These are phyloP conservation scores for Oidiodendron maius DNA, from an alignment of 495 filamentous ascomycete genomes.

Conservation along the genomic window DNA sequence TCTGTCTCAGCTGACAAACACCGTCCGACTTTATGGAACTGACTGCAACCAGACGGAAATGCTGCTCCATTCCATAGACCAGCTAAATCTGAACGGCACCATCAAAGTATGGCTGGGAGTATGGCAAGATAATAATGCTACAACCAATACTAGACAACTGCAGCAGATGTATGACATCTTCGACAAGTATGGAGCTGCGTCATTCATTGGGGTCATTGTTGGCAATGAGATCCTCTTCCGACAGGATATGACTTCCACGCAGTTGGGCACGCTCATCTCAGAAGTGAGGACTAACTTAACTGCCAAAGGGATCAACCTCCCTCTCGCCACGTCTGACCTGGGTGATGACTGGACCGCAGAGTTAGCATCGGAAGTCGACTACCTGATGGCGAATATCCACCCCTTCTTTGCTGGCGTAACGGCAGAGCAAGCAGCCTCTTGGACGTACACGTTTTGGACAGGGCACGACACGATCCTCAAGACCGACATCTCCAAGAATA, in stretches of 20 bases:
- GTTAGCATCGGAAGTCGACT: constrained; percentile 65
- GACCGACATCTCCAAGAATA: constrained; percentile 52
- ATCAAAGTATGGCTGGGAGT: constrained; percentile 96
- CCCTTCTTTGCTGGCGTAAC: constrained; percentile 88
- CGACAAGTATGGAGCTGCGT: constrained; percentile 54
- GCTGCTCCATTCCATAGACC: constrained; percentile 77
- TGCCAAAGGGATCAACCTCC: constrained; percentile 55
- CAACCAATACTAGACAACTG: constrained; percentile 78
- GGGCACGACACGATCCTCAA: constrained; percentile 55
- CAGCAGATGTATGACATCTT: constrained; percentile 75
- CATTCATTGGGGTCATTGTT: constrained; percentile 81
- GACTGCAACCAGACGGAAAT: constrained; percentile 98
- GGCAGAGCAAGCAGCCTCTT: constrained; percentile 61
- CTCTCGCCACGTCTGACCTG: constrained; percentile 84
- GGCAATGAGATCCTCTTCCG: constrained; percentile 94
- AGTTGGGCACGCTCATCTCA: constrained; percentile 59
- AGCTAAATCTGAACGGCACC: constrained; percentile 58
- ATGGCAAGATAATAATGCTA: constrained; percentile 81
- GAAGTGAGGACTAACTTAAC: constrained; percentile 70
- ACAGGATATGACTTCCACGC: constrained; percentile 56
- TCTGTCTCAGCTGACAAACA: constrained; percentile 85
- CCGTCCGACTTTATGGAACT: constrained; percentile 85
- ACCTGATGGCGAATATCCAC: constrained; percentile 95
- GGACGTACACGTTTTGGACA: constrained; percentile 83
- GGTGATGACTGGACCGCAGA: constrained; percentile 77